Evolutionary conservation across 2,329 filamentous ascomycete genomes (phyloP).

Genomic region (Sarocladiaceae sp.): DNA sequence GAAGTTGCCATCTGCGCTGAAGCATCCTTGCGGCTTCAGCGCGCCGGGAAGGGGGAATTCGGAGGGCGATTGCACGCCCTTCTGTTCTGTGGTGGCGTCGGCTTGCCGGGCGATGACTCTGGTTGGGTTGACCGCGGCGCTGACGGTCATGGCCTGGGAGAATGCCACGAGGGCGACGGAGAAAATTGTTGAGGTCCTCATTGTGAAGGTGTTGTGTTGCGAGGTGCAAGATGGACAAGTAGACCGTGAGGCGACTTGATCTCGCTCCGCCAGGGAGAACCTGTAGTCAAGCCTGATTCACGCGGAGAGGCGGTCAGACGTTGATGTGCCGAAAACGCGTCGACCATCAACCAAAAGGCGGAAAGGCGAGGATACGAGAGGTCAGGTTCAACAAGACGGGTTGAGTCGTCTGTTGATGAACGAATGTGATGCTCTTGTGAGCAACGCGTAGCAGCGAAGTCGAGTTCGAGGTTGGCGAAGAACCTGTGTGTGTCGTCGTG

Average conservation of each 20-base stretch:
- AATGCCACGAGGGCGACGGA: constrained; percentile 24
- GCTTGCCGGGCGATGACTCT: neutral
- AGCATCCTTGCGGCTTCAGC: constrained; percentile 49
- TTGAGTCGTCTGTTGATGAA: neutral
- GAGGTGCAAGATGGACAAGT: neutral
- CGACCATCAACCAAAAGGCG: neutral
- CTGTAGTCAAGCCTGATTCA: constrained; percentile 8
- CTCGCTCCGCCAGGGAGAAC: constrained; percentile 8
- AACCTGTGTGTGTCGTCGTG: neutral
- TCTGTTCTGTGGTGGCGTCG: constrained; percentile 22
- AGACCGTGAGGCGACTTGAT: constrained; percentile 16
- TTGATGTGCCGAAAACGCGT: neutral
- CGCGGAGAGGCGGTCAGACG: neutral
- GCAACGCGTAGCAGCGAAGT: neutral
- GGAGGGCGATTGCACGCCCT: constrained; percentile 29
- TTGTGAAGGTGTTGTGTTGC: constrained; percentile 14
- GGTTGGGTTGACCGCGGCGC: constrained; percentile 14
- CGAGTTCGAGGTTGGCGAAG: neutral
- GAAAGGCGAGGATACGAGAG: neutral
- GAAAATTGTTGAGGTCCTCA: constrained; percentile 27
- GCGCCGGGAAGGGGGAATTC: constrained; percentile 30
- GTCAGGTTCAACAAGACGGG: neutral
- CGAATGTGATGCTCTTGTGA: neutral
- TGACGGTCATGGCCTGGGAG: constrained; percentile 19
- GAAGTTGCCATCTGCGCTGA: constrained; percentile 36